Base-by-base conservation (phyloP, 2,329 filamentous ascomycete species). In the Colletotrichum camelliae region DNA sequence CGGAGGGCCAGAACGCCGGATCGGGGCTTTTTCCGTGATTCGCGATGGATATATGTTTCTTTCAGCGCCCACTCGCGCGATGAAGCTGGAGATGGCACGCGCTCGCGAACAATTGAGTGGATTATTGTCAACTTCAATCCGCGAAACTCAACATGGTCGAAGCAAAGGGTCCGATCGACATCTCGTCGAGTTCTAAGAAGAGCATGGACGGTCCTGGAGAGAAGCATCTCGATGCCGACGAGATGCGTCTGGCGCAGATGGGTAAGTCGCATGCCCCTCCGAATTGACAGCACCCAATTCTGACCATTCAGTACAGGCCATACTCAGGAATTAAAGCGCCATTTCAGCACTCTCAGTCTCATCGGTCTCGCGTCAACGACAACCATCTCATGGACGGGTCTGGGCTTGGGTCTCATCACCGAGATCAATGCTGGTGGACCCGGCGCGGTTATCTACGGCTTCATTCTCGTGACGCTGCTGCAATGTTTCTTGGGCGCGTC, bases 341-440 rank as follows among this genome's bases (percentile, higher is more conserved):
- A 88, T 77, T 89, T 89, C 75, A 86, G 84, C 24, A 84, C 86
- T 16, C 83, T 87, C 78, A 87, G 86, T 62, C 82, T 89, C 35
- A 87, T 89, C 72, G 87, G 87, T 7, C 83, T 89, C 13, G 87
- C 87, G 2, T 88, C 87, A 7, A 87, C 87, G 8, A 86, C 86
- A n/a, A 88, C 87, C 16, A 88, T 88, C 57, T 88, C 87, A 1
- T 89, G 87, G 87, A 88, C 86, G 6, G 87, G 86, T 77, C 82
- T 88, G 3, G 86, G 87, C 16, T 80, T 87, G 5, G 85, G 85
- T 1, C 80, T 88, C 58, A 85, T 87, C 55, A 88, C 88, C 3
- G 86, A 86, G 57, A 88, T 89, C 70, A 84, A 84, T 57, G 87
- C 87, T 29, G 88, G 88, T 15, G 88, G 88, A 1, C 87, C 88